These are phyloP conservation scores for Phascolomyces articulosus DNA, from an alignment of 371 early-diverging fungal genomes.

Conservation along the genomic window DNA sequence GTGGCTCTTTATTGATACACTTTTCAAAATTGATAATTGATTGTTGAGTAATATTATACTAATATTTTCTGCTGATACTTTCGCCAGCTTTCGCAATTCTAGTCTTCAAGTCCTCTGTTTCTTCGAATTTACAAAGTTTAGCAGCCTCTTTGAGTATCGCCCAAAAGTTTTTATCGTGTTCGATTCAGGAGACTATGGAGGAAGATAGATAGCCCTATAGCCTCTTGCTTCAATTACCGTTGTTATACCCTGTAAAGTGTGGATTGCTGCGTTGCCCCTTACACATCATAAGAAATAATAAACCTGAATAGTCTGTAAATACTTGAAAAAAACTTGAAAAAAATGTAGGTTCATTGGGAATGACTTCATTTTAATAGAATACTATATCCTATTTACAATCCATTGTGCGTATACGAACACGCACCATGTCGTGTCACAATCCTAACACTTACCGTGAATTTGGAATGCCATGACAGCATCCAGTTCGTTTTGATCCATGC, in stretches of 20 bases:
- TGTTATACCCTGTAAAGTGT: neutral
- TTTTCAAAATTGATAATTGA: neutral
- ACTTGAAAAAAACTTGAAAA: too few relatives aligned
- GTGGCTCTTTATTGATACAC: neutral
- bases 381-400: too few relatives aligned
- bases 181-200: conserved; percentile 11
- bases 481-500: too few relatives aligned
- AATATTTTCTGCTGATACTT: neutral
- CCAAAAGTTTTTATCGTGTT: conserved; percentile 15
- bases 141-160: neutral
- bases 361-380: too few relatives aligned
- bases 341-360: too few relatives aligned
- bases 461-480: too few relatives aligned
- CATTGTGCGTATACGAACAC: too few relatives aligned
- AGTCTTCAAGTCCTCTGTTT: neutral
- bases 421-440: too few relatives aligned
- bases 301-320: too few relatives aligned
- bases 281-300: too few relatives aligned
- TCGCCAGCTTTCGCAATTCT: neutral
- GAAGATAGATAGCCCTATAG: conserved; percentile 11
- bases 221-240: conserved; percentile 13
- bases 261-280: conserved; percentile 17
- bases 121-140: neutral
- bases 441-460: too few relatives aligned
- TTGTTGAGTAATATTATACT: neutral